phyloP scores from a whole-genome alignment of 2,329 filamentous ascomycete species.

The Dichotomopilus funicola region DNA sequence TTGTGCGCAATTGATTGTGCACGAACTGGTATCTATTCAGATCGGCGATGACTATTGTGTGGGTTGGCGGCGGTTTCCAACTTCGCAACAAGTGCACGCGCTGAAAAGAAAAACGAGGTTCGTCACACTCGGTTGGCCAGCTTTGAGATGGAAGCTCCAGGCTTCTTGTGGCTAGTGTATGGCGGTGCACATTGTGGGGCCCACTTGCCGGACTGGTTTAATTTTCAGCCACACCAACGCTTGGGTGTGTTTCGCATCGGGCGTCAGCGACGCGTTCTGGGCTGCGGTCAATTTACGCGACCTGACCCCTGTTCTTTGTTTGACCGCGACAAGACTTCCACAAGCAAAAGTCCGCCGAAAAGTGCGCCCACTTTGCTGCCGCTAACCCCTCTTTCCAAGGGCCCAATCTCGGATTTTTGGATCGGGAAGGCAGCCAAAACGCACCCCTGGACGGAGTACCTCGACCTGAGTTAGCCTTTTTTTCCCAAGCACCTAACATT shows the following conservation, averaged over 20 bases:
- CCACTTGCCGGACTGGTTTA: background rate
- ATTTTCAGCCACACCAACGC: background rate
- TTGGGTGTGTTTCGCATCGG: background rate
- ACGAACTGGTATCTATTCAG: conserved; percentile 1
- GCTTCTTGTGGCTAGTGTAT: background rate
- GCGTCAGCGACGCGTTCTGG: conserved; percentile 14
- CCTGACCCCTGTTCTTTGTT: conserved; percentile 5
- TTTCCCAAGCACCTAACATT: conserved; percentile 4
- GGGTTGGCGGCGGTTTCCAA: background rate
- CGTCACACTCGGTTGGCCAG: background rate
- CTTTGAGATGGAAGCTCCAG: background rate
- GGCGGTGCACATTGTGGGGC: background rate
- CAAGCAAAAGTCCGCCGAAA: conserved; percentile 5
- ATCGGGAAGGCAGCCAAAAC: conserved; percentile 9
- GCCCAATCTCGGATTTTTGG: background rate
- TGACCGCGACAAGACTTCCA: conserved; percentile 6
- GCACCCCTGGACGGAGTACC: background rate
- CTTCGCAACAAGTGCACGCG: background rate
- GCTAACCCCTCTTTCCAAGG: background rate
- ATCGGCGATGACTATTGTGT: conserved; percentile 6
- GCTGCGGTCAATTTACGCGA: conserved; percentile 20
- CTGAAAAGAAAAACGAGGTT: background rate
- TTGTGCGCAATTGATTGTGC: background rate
- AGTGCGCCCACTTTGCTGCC: conserved; percentile 5
- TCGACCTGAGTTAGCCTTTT: background rate